phyloP scores from a whole-genome alignment of 2,329 filamentous ascomycete genomes.

The Trichoderma oligosporum region DNA sequence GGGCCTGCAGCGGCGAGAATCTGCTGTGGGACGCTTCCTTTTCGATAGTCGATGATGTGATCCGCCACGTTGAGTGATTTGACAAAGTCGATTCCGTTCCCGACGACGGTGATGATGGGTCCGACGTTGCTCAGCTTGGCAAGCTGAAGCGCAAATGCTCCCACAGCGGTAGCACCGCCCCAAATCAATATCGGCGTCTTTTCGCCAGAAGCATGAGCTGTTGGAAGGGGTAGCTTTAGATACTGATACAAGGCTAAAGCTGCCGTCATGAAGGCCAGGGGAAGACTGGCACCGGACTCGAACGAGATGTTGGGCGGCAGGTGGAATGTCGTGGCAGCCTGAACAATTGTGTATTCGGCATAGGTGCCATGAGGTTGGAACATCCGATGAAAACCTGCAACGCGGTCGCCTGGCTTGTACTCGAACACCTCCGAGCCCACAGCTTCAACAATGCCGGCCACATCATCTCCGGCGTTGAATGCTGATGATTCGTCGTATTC shows the following conservation, averaged over 20 bases:
- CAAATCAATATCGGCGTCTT: slow-evolving; percentile 41
- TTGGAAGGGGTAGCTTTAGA: slow-evolving; percentile 44
- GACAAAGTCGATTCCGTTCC: slow-evolving; percentile 26
- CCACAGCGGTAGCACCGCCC: slow-evolving; percentile 50
- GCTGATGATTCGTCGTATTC: background rate
- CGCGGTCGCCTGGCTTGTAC: slow-evolving; percentile 39
- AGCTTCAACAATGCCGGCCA: slow-evolving; percentile 25
- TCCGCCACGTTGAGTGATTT: background rate
- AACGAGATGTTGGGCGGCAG: slow-evolving; percentile 46
- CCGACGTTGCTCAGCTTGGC: slow-evolving; percentile 49
- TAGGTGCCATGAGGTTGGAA: slow-evolving; percentile 47
- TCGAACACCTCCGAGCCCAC: slow-evolving; percentile 24
- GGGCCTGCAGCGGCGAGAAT: background rate
- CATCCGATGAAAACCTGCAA: slow-evolving; percentile 50
- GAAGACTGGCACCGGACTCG: slow-evolving; percentile 51
- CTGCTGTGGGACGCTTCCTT: background rate
- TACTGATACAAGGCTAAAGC: slow-evolving; percentile 43
- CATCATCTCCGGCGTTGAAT: slow-evolving; percentile 25
- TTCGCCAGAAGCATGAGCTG: slow-evolving; percentile 35
- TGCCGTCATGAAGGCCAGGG: slow-evolving; percentile 53
- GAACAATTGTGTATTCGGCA: slow-evolving; percentile 56
- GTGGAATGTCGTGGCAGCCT: slow-evolving; percentile 53
- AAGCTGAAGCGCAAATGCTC: slow-evolving; percentile 55
- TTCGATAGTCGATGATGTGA: slow-evolving; percentile 4
- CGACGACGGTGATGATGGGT: slow-evolving; percentile 57